Percentiles rank a stretch among this genome's conserved stretches.
These are phyloP conservation scores for Metschnikowia lochheadii DNA, from an alignment of 805 yeast genomes.

Conservation along the genomic window DNA sequence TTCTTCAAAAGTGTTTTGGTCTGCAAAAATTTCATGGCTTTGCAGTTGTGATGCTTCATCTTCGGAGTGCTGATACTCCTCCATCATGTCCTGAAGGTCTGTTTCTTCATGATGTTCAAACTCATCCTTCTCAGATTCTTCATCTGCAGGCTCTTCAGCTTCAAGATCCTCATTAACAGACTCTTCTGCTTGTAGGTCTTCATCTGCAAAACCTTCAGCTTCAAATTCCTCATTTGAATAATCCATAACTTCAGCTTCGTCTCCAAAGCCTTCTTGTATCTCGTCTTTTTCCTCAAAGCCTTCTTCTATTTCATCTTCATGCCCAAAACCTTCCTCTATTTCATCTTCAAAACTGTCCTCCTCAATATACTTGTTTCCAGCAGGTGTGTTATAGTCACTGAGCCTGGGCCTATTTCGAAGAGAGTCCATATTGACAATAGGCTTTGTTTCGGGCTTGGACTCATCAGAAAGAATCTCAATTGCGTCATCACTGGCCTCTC, in stretches of 20 bases:
- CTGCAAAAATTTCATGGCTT: background rate
- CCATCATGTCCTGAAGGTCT: background rate
- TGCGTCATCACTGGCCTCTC: slow-evolving; percentile 8
- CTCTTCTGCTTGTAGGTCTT: background rate
- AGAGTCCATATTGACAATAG: background rate
- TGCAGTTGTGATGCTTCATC: background rate
- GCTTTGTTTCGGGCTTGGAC: background rate
- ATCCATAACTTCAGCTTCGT: background rate
- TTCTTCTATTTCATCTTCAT: background rate
- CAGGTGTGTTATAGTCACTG: background rate
- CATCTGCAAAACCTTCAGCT: background rate
- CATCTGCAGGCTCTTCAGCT: slow-evolving; percentile 3
- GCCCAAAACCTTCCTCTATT: background rate
- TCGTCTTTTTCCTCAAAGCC: background rate
- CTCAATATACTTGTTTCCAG: background rate
- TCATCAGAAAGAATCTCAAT: slow-evolving; percentile 13
- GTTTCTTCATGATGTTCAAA: too few species aligned
- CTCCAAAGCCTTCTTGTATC: background rate
- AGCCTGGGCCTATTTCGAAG: background rate
- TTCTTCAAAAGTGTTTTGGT: background rate
- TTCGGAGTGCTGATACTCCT: background rate
- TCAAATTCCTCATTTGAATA: background rate
- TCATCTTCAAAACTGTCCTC: background rate
- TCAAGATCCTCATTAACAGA: background rate
- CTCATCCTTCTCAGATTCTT: background rate